Percentiles rank a stretch among this genome's conserved stretches.
Evolutionary conservation across 1,284 basidiomycete species (phyloP).

Genomic region (Fomes fomentarius): DNA sequence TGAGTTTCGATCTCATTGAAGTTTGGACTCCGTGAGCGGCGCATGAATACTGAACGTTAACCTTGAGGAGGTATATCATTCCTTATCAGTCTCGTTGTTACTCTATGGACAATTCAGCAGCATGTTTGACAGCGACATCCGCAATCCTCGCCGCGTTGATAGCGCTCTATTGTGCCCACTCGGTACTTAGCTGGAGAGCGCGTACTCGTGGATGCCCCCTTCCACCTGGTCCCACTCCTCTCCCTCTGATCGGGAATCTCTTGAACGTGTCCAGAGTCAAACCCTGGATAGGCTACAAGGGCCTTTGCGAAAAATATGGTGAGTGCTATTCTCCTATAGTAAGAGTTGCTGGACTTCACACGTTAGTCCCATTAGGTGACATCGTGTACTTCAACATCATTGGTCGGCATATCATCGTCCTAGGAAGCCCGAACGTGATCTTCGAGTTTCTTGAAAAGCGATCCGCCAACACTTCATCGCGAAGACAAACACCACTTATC

Average conservation of each 20-base stretch:
- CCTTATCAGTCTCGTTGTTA: too few species aligned
- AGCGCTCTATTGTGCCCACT: background rate
- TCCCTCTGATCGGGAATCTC: constrained; percentile 10
- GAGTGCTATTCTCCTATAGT: too few species aligned
- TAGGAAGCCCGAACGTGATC: constrained; percentile 6
- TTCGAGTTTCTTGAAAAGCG: constrained; percentile 14
- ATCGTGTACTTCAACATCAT: background rate
- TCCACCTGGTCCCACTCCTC: constrained; percentile 10
- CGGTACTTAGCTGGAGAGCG: background rate
- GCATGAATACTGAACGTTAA: too few species aligned
- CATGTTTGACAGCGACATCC: background rate
- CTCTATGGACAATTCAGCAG: too few species aligned
- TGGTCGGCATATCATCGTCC: constrained; percentile 1
- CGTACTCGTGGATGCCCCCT: constrained; percentile 2
- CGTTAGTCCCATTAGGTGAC: too few species aligned
- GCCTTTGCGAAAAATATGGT: constrained; percentile 6
- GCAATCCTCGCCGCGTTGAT: background rate
- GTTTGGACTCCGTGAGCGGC: too few species aligned
- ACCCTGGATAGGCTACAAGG: constrained; percentile 1
- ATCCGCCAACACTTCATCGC: constrained; percentile 3
- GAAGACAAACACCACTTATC: background rate
- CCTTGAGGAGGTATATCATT: too few species aligned
- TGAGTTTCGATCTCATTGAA: too few species aligned
- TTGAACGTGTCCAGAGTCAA: background rate
- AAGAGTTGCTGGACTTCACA: too few species aligned